Evolutionary conservation across 176 grass and related monocot genomes (phyloP), one percentile per base, ranked within the genome.

Genomic region (Avena atlantica): DNA sequence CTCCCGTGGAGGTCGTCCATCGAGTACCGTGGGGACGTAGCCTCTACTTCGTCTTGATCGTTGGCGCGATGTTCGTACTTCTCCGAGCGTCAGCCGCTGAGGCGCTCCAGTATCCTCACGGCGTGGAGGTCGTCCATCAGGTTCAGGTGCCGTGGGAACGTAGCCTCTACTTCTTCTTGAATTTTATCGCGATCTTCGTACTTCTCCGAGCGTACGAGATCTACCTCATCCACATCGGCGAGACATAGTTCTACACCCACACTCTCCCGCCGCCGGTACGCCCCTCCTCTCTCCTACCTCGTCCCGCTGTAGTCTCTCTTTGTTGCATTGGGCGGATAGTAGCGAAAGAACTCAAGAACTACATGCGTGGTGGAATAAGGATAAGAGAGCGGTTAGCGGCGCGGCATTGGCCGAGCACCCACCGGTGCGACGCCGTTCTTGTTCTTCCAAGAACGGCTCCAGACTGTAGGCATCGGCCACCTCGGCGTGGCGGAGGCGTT

Each of bases 191-290:
- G 25, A 15, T 37, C 6, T 34, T 10, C 65, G 13, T 36, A 12
- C 66, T 69, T 69, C 66, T 36, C 14, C 31, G 5, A 34, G 64
- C 27, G 64, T 14, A 36, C 16, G 64, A 34, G 13, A 4, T 34
- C 63, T 66, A 19, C 53, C 17, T 34, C 31, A 3, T 37, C 66
- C 4, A 37, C 15, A 37, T 9, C 31, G 66, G 8, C 14, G 66
- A 15, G 29, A 15, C 7, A 36, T 37, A 15, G 34, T 69, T 6
- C 31, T 69, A 15, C 14, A 40, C 66, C 6, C 31, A 36, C 66
- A 36, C 66, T 37, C 29, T 17, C 31, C 31, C 66, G 66, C 31
- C 31, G 66, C 66, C 66, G 66, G 66, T 69, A 69, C 66, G 66
- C 66, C 24, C 31, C 31, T 37, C 66, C 31, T 36, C 29, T 29